Evolutionary conservation across 306 rosid genomes (phyloP), one percentile per base, ranked within the genome.

Genomic region (Urtica urens): DNA sequence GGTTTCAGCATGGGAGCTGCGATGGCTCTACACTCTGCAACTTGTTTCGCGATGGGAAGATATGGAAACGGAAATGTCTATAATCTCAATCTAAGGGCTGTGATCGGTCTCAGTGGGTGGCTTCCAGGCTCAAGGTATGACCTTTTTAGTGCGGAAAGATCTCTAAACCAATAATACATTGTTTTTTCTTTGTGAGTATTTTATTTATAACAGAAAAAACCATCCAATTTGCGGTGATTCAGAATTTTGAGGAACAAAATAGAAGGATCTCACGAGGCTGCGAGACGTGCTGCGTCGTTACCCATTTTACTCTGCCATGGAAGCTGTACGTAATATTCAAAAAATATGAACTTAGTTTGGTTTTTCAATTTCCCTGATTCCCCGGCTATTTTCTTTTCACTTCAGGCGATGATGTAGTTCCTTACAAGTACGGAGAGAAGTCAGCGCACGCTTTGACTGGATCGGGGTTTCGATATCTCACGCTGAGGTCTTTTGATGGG

Each of bases 1-100:
- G 99, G 99, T 48, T 92, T 92, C 74, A 82, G 99, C 56, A 92
- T 92, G 99, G 99, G 99, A 45, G 99, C 93, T 69, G 96, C 96
- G 61, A 86, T 77, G 72, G 86, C 99, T 38, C 73, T 86, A 23
- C 82, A 92, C 67, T 92, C 99, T 67, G 96, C 96, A 63, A 92
- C 93, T 60, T 92, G 99, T 62, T 82, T 62, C 72, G 87, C 99
- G 18, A 59, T 70, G 57, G 99, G 99, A 29, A 82, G 79, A 71
- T 86, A 77, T 48, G 85, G 80, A 69, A 92, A 85, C 64, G 86
- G 93, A 55, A 74, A 64, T 34, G 86, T 79, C 24, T 92, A 92
- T 60, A 76, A 84, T 68, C 62, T 86, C 67, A 69, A 78, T 71
- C 65, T 92, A 66, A 78, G 78, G 72, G 85, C 94, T 55, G 66